phyloP scores from a whole-genome alignment of 805 yeast genomes.

The Kazachstania viticola region DNA sequence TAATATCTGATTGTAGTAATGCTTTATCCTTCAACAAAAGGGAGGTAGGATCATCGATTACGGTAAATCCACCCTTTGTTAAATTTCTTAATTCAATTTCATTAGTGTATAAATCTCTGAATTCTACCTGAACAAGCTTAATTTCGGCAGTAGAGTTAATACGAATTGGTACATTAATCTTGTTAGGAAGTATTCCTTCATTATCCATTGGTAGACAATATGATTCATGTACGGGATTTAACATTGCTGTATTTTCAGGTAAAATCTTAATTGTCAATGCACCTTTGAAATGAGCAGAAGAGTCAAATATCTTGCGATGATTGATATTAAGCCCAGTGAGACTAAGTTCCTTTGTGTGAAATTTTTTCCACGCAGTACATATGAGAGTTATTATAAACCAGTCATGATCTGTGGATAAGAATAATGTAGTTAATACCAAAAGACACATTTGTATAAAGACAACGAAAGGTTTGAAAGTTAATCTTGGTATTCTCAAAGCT shows the following conservation, averaged over 20 bases:
- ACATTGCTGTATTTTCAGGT: slow-evolving; percentile 80
- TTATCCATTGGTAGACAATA: slow-evolving; percentile 44
- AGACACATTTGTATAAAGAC: slow-evolving; percentile 38
- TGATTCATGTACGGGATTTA: slow-evolving; percentile 62
- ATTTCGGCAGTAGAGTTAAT: slow-evolving; percentile 73
- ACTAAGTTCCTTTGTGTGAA: slow-evolving; percentile 39
- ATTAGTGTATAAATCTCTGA: slow-evolving; percentile 44
- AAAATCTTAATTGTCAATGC: slow-evolving; percentile 73
- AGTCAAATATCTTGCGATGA: slow-evolving; percentile 15
- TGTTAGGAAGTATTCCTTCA: slow-evolving; percentile 8
- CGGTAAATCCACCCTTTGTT: slow-evolving; percentile 44
- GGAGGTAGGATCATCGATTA: slow-evolving; percentile 15
- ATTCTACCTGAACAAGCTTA: slow-evolving; percentile 52
- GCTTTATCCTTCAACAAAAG: slow-evolving; percentile 12
- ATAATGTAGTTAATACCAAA: slow-evolving; percentile 39
- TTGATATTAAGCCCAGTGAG: slow-evolving; percentile 36
- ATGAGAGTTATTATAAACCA: slow-evolving; percentile 33
- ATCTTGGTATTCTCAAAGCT: slow-evolving; percentile 60
- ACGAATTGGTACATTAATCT: slow-evolving; percentile 47
- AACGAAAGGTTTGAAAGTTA: slow-evolving; percentile 49
- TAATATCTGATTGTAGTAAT: slow-evolving; percentile 6
- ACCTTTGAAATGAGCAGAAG: slow-evolving; percentile 60
- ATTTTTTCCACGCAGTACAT: slow-evolving; percentile 30
- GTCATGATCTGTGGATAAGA: slow-evolving; percentile 41
- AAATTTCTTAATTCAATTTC: slow-evolving; percentile 38